These are phyloP conservation scores for Solanum chilense DNA, from an alignment of 257 asterid genomes.

Conservation along the genomic window DNA sequence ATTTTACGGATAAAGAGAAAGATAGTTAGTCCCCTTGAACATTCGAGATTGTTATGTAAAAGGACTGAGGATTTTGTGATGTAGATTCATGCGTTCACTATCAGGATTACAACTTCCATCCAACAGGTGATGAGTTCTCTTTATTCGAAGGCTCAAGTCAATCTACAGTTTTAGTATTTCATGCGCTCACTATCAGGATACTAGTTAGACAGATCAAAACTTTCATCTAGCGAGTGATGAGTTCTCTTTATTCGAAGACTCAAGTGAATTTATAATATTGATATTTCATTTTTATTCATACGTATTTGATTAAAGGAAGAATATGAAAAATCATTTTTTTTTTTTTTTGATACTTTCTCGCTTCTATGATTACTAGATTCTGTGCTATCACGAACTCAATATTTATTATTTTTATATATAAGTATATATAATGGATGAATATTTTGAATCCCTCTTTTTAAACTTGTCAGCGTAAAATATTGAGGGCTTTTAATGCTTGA, in stretches of 20 bases:
- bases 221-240: neutral
- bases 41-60: too few species aligned
- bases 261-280: too few species aligned
- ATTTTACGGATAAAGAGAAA: too few species aligned
- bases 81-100: neutral
- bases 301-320: neutral
- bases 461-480: neutral
- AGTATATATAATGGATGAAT: too few species aligned
- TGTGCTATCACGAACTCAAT: too few species aligned
- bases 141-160: neutral
- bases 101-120: too few species aligned
- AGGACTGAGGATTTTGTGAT: neutral
- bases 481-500: neutral
- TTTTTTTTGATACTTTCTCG: too few species aligned
- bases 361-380: too few species aligned
- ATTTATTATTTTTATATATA: too few species aligned
- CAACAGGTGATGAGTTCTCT: neutral
- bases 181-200: neutral
- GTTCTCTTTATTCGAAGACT: neutral
- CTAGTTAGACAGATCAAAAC: neutral
- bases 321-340: neutral
- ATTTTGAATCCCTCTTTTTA: neutral
- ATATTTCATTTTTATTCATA: too few species aligned
- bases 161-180: neutral
- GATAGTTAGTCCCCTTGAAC: neutral